Evolutionary conservation across 768 basidiomycete species (phyloP).

Genomic region (Suillus bovinus): DNA sequence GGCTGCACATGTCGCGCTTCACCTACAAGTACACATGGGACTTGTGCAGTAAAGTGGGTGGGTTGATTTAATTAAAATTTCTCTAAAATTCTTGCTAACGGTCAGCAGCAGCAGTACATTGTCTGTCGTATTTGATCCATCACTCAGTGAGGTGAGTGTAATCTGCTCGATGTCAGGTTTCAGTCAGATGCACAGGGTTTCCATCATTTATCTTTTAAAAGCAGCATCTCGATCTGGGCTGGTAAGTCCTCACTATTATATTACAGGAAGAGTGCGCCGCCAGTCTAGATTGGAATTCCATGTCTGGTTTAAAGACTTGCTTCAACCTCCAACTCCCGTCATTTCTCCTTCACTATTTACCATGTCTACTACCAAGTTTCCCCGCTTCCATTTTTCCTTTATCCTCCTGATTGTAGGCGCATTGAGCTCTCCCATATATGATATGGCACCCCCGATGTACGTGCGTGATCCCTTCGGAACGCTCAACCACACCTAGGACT

Average conservation of each 20-base stretch:
- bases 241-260: neutral
- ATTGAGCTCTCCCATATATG: constrained; percentile 17
- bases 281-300: neutral
- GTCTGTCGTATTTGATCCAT: neutral
- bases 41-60: neutral
- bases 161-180: neutral
- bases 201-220: neutral
- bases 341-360: neutral
- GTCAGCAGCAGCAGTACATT: neutral
- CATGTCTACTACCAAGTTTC: constrained; percentile 12
- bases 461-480: neutral
- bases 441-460: neutral
- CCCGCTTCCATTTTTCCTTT: constrained; percentile 6
- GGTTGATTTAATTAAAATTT: neutral
- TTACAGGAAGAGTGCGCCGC: neutral
- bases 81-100: neutral
- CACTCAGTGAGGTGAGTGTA: neutral
- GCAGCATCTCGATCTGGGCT: neutral
- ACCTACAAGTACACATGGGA: neutral
- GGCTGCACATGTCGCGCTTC: neutral
- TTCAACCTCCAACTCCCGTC: neutral
- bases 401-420: constrained; percentile 12
- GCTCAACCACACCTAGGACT: neutral
- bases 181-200: neutral
- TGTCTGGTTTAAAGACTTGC: constrained; percentile 22